Evolutionary conservation across 805 yeast species (phyloP).

Genomic region (Candida maesae): DNA sequence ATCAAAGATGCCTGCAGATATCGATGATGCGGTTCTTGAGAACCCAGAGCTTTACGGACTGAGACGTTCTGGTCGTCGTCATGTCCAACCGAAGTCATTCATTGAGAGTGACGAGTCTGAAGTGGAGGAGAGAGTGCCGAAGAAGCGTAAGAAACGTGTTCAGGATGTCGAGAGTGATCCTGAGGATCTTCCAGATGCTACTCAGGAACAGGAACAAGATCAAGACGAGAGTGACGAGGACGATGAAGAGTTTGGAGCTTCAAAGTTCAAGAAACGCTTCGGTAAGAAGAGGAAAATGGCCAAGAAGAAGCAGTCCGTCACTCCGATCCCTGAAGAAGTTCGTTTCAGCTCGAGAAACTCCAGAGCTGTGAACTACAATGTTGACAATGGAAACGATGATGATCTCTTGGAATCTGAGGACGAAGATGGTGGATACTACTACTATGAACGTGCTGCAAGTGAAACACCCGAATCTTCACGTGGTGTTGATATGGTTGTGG

Average conservation of each 20-base stretch:
- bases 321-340: conserved; percentile 41
- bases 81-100: conserved; percentile 20
- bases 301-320: conserved; percentile 16
- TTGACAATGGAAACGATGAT: conserved; percentile 55
- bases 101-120: conserved; percentile 28
- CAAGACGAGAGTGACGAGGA: conserved; percentile 33
- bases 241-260: conserved; percentile 37
- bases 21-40: conserved; percentile 52
- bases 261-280: conserved; percentile 25
- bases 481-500: conserved; percentile 48
- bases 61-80: conserved; percentile 62
- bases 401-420: conserved; percentile 35
- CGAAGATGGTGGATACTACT: conserved; percentile 22
- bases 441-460: conserved; percentile 23
- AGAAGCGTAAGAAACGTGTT: conserved; percentile 28
- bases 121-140: conserved; percentile 16
- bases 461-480: conserved; percentile 27
- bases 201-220: conserved; percentile 29
- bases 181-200: conserved; percentile 29
- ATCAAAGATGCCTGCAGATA: conserved; percentile 3
- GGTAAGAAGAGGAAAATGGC: conserved; percentile 21
- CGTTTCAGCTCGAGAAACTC: conserved; percentile 72
- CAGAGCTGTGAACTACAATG: conserved; percentile 68
- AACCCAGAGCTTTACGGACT: conserved; percentile 84
- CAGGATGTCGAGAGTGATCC: conserved; percentile 10